Evolutionary conservation across 2,329 filamentous ascomycete species (phyloP).

Genomic region (Fusarium avenaceum): DNA sequence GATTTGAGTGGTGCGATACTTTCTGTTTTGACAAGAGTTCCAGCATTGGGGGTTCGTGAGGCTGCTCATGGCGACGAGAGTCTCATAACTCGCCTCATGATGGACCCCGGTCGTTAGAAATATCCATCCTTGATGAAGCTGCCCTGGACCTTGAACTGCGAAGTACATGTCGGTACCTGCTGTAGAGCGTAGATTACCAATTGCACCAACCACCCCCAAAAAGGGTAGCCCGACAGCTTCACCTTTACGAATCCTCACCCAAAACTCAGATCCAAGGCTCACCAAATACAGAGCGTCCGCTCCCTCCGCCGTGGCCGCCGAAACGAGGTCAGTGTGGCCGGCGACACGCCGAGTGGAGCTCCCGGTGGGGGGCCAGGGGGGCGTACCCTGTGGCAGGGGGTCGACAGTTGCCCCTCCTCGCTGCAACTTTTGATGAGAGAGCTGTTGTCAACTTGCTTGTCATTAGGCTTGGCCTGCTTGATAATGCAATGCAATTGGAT

Average conservation of each 20-base stretch:
- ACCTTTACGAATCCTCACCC: constrained; percentile 17
- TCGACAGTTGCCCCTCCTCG: constrained; percentile 36
- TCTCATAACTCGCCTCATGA: constrained; percentile 15
- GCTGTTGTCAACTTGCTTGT: constrained; percentile 7
- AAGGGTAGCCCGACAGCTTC: constrained; percentile 32
- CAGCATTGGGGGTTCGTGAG: constrained; percentile 6
- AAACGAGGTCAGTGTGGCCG: constrained; percentile 41
- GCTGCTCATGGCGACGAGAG: constrained; percentile 16
- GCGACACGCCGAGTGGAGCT: constrained; percentile 47
- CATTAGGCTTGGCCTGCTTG: constrained; percentile 13
- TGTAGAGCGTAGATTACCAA: background rate
- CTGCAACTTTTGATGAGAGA: constrained; percentile 27
- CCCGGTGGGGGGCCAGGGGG: constrained; percentile 41
- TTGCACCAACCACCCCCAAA: constrained; percentile 23
- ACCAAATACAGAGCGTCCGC: constrained; percentile 31
- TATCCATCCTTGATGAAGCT: background rate
- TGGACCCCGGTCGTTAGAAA: background rate
- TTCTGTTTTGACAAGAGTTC: background rate
- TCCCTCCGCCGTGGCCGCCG: constrained; percentile 40
- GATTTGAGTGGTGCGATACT: background rate
- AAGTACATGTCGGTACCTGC: background rate
- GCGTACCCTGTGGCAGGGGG: constrained; percentile 1
- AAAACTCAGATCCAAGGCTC: constrained; percentile 41
- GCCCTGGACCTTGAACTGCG: constrained; percentile 1
- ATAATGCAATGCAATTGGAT: constrained; percentile 11